These are phyloP conservation scores for Effrenium voratum DNA, from an alignment of 73 alveolate species.

Conservation along the genomic window DNA sequence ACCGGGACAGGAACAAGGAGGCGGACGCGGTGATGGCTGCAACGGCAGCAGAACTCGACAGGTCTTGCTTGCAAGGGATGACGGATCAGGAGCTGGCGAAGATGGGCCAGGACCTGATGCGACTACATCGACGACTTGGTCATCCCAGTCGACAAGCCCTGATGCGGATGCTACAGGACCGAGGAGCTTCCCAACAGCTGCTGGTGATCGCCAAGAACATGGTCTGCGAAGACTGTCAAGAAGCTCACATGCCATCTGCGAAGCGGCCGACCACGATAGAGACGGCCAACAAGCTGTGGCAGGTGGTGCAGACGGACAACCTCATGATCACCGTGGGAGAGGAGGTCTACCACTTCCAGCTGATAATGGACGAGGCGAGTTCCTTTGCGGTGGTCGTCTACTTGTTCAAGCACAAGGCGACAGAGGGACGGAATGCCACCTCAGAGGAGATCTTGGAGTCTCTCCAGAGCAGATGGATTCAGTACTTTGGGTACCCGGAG, in stretches of 20 bases:
- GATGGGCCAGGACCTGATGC: background rate
- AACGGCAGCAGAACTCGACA: background rate
- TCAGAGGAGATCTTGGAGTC: background rate
- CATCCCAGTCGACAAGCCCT: slow-evolving; percentile 40
- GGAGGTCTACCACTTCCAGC: background rate
- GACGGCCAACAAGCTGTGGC: background rate
- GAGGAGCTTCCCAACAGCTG: background rate
- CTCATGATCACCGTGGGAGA: background rate
- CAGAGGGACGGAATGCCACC: background rate
- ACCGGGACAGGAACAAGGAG: background rate
- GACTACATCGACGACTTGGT: background rate
- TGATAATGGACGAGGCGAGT: slow-evolving; percentile 8
- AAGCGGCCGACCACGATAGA: background rate
- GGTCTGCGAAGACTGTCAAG: background rate
- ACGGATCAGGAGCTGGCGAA: background rate
- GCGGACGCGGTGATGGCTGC: background rate
- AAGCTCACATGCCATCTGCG: background rate
- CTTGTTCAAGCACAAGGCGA: background rate
- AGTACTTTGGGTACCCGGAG: slow-evolving; percentile 7
- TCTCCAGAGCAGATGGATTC: background rate
- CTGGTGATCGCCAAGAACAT: background rate
- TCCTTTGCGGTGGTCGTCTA: background rate
- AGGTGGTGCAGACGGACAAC: background rate
- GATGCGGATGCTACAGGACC: background rate
- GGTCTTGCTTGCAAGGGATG: background rate